phyloP scores from a whole-genome alignment of 371 early-diverging fungal species.

The Mucor indicus region DNA sequence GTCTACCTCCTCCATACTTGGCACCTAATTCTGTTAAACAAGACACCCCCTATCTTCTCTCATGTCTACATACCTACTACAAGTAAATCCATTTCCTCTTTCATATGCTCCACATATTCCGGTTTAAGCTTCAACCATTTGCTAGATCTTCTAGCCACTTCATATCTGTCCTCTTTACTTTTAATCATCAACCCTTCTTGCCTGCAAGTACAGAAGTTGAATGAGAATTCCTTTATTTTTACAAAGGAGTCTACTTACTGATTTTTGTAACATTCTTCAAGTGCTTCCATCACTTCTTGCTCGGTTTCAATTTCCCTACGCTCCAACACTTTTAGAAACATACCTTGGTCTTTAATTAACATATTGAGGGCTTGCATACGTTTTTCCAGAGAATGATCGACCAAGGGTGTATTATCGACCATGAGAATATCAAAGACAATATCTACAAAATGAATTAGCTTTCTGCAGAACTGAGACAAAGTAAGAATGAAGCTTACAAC shows the following conservation, averaged over 20 bases:
- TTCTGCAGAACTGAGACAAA: background rate
- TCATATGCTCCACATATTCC: slow-evolving; percentile 65
- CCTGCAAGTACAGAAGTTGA: slow-evolving; percentile 1
- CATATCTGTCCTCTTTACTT: slow-evolving; percentile 57
- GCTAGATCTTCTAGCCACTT: slow-evolving; percentile 43
- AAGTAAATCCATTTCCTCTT: slow-evolving; percentile 71
- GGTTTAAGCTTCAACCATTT: slow-evolving; percentile 79
- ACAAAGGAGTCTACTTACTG: slow-evolving; percentile 26
- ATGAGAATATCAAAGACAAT: slow-evolving; percentile 73
- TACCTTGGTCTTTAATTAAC: slow-evolving; percentile 47
- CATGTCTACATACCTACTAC: slow-evolving; percentile 58
- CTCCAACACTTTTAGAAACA: slow-evolving; percentile 49
- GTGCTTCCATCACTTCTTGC: slow-evolving; percentile 56
- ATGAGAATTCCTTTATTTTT: background rate
- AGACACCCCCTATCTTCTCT: too few relatives aligned
- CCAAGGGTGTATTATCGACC: slow-evolving; percentile 58
- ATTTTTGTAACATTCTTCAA: slow-evolving; percentile 54
- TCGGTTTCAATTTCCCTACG: slow-evolving; percentile 48
- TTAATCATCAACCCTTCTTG: slow-evolving; percentile 71
- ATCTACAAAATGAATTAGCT: slow-evolving; percentile 21
- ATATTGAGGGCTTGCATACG: slow-evolving; percentile 49
- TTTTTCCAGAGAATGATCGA: slow-evolving; percentile 49
- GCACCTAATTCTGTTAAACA: too few relatives aligned
- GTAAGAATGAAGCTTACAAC: slow-evolving; percentile 54
- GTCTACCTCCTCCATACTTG: slow-evolving; percentile 61